Evolutionary conservation across 179 eudicot species (phyloP).

Genomic region (Silene coronaria): DNA sequence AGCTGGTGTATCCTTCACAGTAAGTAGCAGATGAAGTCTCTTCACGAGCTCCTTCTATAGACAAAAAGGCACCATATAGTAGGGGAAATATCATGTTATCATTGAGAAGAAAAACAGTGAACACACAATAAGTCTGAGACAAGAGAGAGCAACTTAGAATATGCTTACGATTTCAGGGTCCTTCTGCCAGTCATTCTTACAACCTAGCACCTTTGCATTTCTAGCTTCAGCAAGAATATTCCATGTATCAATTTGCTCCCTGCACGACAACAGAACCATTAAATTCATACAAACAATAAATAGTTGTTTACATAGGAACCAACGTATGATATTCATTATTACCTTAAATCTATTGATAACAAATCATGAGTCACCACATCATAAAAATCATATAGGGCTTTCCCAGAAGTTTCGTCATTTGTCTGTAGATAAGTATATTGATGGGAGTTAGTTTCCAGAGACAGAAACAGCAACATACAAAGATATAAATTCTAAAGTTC

Average conservation of each 20-base stretch:
- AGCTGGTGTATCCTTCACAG: slow-evolving; percentile 83
- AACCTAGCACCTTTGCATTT: slow-evolving; percentile 78
- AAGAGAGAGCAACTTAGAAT: background rate
- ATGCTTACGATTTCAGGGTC: slow-evolving; percentile 80
- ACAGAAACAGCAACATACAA: background rate
- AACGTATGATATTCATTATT: background rate
- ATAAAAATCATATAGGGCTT: slow-evolving; percentile 75
- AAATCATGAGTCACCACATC: slow-evolving; percentile 88
- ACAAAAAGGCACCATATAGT: background rate
- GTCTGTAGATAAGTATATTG: slow-evolving; percentile 28
- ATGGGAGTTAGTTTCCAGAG: background rate
- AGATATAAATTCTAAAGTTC: background rate
- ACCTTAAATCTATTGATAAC: slow-evolving; percentile 78
- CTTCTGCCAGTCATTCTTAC: slow-evolving; percentile 89
- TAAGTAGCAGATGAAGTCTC: slow-evolving; percentile 82
- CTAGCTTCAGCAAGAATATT: slow-evolving; percentile 70
- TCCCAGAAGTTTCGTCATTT: slow-evolving; percentile 66
- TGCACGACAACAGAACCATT: slow-evolving; percentile 19
- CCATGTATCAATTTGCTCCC: slow-evolving; percentile 97
- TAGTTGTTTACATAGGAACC: background rate
- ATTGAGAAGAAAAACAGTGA: background rate
- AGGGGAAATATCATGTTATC: background rate
- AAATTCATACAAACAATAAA: background rate
- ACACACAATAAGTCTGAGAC: background rate
- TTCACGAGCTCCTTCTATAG: slow-evolving; percentile 77